phyloP scores from a whole-genome alignment of 2,329 filamentous ascomycete genomes.

The Beauveria asiatica region DNA sequence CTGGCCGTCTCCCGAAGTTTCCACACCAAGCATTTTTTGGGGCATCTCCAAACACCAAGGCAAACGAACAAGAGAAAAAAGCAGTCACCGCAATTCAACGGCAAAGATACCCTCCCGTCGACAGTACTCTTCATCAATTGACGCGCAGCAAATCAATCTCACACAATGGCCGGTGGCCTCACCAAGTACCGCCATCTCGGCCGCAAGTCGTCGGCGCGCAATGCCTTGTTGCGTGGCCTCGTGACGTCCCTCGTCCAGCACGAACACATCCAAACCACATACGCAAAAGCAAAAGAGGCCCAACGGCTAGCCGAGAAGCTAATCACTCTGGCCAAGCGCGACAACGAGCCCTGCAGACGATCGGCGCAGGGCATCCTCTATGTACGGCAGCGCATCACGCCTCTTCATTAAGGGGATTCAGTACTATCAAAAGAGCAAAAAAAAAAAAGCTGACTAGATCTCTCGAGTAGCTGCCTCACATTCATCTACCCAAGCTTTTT shows the following conservation, averaged over 20 bases:
- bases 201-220: constrained; percentile 77
- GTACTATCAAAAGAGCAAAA: neutral
- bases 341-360: constrained; percentile 71
- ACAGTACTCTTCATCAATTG: neutral
- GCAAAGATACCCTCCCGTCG: neutral
- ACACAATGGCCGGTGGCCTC: constrained; percentile 71
- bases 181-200: constrained; percentile 85
- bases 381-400: constrained; percentile 44
- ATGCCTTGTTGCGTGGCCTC: constrained; percentile 88
- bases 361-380: constrained; percentile 76
- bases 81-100: neutral
- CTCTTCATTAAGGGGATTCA: neutral
- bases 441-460: neutral
- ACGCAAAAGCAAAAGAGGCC: constrained; percentile 93
- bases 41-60: neutral
- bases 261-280: constrained; percentile 91
- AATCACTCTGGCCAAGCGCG: constrained; percentile 87
- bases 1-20: constrained; percentile 21
- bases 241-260: constrained; percentile 90
- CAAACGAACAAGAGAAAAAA: neutral
- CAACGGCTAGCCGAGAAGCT: constrained; percentile 90
- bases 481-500: constrained; percentile 79
- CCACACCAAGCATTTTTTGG: constrained; percentile 18
- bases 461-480: constrained; percentile 46
- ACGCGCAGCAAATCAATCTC: neutral